Evolutionary conservation across 768 basidiomycete genomes (phyloP).

Genomic region (Tephrocybe sp.): DNA sequence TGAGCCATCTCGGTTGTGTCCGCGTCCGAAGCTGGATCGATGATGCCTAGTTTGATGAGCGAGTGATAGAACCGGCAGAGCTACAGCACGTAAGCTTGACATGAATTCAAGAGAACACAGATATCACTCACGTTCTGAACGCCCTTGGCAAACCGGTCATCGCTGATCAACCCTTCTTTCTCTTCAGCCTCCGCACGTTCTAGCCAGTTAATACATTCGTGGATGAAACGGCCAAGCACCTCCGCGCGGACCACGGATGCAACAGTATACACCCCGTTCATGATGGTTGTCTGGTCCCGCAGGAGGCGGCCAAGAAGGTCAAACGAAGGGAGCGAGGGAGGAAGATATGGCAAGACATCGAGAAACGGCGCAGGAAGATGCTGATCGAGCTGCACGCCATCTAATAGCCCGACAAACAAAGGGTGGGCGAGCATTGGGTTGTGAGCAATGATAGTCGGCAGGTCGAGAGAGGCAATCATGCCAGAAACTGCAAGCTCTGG

Average conservation of each 20-base stretch:
- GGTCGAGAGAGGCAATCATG: constrained; percentile 66
- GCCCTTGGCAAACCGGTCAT: constrained; percentile 71
- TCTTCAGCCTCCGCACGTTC: constrained; percentile 70
- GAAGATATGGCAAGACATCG: constrained; percentile 60
- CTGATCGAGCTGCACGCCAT: constrained; percentile 29
- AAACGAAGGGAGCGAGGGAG: constrained; percentile 71
- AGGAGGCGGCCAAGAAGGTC: constrained; percentile 70
- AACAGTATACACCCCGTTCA: constrained; percentile 48
- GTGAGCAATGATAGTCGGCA: constrained; percentile 60
- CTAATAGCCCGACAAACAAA: constrained; percentile 57
- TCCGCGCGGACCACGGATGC: constrained; percentile 64
- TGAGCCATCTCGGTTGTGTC: constrained; percentile 78
- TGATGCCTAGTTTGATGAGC: constrained; percentile 61
- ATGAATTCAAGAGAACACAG: constrained; percentile 1
- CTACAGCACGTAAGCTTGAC: constrained; percentile 30
- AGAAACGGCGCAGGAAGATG: constrained; percentile 50
- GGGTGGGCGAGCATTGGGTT: constrained; percentile 73
- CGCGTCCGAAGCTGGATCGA: constrained; percentile 60
- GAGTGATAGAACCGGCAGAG: constrained; percentile 76
- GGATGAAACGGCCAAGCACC: constrained; percentile 68
- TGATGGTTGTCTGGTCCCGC: constrained; percentile 53
- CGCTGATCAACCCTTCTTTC: constrained; percentile 62
- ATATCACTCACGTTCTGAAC: constrained; percentile 58
- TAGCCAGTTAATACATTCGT: constrained; percentile 66
- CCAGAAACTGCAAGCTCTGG: constrained; percentile 42